Evolutionary conservation across 1,139 yeast species (phyloP).

Genomic region (Pichia sp.): DNA sequence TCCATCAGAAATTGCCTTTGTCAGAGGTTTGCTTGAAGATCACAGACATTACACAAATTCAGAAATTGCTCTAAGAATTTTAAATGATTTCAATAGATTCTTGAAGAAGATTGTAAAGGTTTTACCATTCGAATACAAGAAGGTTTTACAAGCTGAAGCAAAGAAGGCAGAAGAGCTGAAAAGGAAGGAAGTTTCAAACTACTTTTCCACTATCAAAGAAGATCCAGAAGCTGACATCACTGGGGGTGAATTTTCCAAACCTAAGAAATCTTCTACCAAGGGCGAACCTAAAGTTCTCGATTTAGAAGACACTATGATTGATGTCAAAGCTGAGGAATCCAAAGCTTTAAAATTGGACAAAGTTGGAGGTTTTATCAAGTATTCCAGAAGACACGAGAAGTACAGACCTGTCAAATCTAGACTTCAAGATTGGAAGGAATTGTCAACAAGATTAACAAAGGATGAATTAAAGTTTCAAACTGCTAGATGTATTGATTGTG

Average conservation of each 20-base stretch:
- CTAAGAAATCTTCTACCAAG: slow-evolving; percentile 41
- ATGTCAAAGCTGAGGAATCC: slow-evolving; percentile 60
- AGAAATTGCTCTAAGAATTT: slow-evolving; percentile 78
- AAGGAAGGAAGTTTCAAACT: slow-evolving; percentile 54
- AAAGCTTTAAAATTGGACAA: slow-evolving; percentile 66
- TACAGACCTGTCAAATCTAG: slow-evolving; percentile 77
- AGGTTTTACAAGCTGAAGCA: slow-evolving; percentile 79
- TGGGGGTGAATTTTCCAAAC: slow-evolving; percentile 65
- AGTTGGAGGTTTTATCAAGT: slow-evolving; percentile 88
- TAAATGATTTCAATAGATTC: slow-evolving; percentile 82
- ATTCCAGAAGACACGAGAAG: slow-evolving; percentile 82
- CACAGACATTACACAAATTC: slow-evolving; percentile 94
- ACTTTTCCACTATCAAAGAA: slow-evolving; percentile 64
- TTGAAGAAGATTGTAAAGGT: slow-evolving; percentile 91
- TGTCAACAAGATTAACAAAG: slow-evolving; percentile 74
- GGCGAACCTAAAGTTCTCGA: slow-evolving; percentile 84
- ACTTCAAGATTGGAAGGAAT: slow-evolving; percentile 88
- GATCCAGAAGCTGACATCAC: slow-evolving; percentile 86
- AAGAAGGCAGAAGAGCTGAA: slow-evolving; percentile 63
- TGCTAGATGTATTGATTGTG: slow-evolving; percentile 99
- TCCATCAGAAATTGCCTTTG: slow-evolving; percentile 89
- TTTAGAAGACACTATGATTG: slow-evolving; percentile 82
- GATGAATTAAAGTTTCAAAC: slow-evolving; percentile 88
- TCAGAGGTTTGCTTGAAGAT: slow-evolving; percentile 90
- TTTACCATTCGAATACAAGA: slow-evolving; percentile 86